These are phyloP conservation scores for Trypanosoma cruzi DNA, from an alignment of 208 protist genomes.

Conservation along the genomic window DNA sequence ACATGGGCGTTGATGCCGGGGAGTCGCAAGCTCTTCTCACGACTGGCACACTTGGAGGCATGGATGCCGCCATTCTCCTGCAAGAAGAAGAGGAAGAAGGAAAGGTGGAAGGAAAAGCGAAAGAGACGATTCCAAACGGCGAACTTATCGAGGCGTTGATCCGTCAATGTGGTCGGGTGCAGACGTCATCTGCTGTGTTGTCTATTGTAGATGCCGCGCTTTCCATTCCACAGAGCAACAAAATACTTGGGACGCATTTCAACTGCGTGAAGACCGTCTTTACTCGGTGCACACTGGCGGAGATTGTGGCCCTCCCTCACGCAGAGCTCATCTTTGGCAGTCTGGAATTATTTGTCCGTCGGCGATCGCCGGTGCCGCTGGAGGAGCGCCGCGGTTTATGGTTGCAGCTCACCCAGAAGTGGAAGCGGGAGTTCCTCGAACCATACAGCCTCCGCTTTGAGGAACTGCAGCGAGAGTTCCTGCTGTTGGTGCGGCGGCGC, in stretches of 20 bases:
- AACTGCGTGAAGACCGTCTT: constrained; percentile 38
- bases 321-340: constrained; percentile 38
- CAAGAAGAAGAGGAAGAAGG: constrained; percentile 14
- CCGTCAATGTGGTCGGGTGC: constrained; percentile 14
- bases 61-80: constrained; percentile 30
- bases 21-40: background rate
- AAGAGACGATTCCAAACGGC: constrained; percentile 5
- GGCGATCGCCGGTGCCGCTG: constrained; percentile 18
- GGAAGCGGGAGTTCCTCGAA: constrained; percentile 45
- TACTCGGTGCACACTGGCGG: constrained; percentile 34
- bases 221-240: constrained; percentile 17
- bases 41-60: constrained; percentile 8
- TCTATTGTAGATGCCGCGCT: background rate
- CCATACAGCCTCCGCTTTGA: constrained; percentile 37
- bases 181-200: constrained; percentile 2
- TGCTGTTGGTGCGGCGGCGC: constrained; percentile 36
- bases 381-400: constrained; percentile 40
- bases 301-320: constrained; percentile 36
- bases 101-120: background rate
- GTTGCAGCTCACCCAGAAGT: constrained; percentile 41
- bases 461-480: constrained; percentile 34
- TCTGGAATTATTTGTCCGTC: constrained; percentile 23
- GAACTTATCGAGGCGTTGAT: constrained; percentile 17
- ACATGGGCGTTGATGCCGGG: background rate
- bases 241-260: constrained; percentile 27